These are phyloP conservation scores for Leptosphaerulina australis DNA, from an alignment of 2,329 filamentous ascomycete species.

Conservation along the genomic window DNA sequence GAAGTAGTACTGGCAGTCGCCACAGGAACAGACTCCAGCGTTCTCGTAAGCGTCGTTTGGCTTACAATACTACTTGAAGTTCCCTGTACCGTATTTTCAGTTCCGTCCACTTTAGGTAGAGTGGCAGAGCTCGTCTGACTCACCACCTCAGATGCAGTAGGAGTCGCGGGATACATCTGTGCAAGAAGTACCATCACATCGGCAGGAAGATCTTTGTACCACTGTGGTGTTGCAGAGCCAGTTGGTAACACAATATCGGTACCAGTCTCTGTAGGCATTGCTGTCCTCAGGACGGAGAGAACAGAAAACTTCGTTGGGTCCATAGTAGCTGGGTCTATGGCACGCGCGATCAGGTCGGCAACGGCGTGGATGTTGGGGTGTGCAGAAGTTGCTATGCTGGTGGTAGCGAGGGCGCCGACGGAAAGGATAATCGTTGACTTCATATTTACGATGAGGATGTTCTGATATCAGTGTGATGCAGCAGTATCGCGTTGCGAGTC, in stretches of 20 bases:
- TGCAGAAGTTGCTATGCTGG: too few species aligned
- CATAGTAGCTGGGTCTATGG: slow-evolving; percentile 12
- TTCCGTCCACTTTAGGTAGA: neutral
- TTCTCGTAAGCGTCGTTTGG: slow-evolving; percentile 1
- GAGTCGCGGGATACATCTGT: slow-evolving; percentile 14
- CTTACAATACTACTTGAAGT: neutral
- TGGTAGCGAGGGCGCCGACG: neutral
- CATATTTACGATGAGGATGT: slow-evolving; percentile 6
- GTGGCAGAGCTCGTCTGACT: neutral
- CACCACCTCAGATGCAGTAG: neutral
- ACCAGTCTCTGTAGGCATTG: slow-evolving; percentile 8
- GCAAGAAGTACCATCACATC: slow-evolving; percentile 16
- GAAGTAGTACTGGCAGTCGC: neutral
- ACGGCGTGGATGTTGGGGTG: neutral
- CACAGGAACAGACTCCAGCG: neutral
- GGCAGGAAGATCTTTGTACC: slow-evolving; percentile 15
- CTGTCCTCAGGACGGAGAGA: slow-evolving; percentile 17
- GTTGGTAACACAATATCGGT: slow-evolving; percentile 5
- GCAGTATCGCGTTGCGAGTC: neutral
- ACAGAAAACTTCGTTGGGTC: slow-evolving; percentile 16
- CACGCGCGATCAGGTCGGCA: slow-evolving; percentile 8
- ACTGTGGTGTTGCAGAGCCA: slow-evolving; percentile 9
- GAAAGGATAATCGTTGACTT: slow-evolving; percentile 5
- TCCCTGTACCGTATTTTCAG: neutral
- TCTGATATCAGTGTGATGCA: neutral